phyloP scores from a whole-genome alignment of 768 basidiomycete genomes.

The Agrocybe chaxingu region DNA sequence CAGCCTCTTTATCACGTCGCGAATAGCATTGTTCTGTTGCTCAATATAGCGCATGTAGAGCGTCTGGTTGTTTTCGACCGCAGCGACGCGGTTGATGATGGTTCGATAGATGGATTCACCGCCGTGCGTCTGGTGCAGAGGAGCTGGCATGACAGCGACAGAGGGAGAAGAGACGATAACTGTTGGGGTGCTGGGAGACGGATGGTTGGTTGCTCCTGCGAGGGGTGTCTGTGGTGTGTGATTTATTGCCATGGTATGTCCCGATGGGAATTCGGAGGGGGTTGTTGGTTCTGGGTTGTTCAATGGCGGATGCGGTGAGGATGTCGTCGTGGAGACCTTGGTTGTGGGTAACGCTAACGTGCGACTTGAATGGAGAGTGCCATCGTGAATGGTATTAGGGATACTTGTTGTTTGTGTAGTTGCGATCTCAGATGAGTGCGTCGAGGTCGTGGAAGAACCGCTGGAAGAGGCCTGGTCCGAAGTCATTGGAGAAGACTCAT shows the following conservation, averaged over 20 bases:
- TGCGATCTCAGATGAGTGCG: too few species aligned
- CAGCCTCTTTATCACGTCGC: constrained; percentile 70
- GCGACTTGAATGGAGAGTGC: background rate
- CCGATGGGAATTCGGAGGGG: background rate
- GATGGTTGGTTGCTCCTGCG: constrained; percentile 5
- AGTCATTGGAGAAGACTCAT: too few species aligned
- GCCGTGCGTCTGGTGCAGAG: constrained; percentile 23
- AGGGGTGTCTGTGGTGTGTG: background rate
- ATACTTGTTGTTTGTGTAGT: too few species aligned
- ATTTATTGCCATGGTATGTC: background rate
- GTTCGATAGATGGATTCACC: constrained; percentile 95
- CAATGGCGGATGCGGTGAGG: background rate
- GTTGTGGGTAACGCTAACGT: background rate
- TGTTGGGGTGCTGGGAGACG: constrained; percentile 3
- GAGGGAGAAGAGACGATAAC: constrained; percentile 11
- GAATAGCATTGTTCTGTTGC: constrained; percentile 76
- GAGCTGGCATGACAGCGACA: constrained; percentile 9
- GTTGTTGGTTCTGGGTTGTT: background rate
- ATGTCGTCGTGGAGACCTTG: background rate
- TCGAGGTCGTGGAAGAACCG: too few species aligned
- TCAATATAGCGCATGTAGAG: constrained; percentile 84
- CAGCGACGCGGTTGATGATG: constrained; percentile 89
- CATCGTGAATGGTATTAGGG: too few species aligned
- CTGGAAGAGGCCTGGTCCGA: too few species aligned
- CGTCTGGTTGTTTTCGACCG: constrained; percentile 85